Percentiles rank a stretch among this genome's conserved stretches.
These are phyloP conservation scores for Phytophthora sp. DNA, from an alignment of 352 stramenopile species.

Conservation along the genomic window DNA sequence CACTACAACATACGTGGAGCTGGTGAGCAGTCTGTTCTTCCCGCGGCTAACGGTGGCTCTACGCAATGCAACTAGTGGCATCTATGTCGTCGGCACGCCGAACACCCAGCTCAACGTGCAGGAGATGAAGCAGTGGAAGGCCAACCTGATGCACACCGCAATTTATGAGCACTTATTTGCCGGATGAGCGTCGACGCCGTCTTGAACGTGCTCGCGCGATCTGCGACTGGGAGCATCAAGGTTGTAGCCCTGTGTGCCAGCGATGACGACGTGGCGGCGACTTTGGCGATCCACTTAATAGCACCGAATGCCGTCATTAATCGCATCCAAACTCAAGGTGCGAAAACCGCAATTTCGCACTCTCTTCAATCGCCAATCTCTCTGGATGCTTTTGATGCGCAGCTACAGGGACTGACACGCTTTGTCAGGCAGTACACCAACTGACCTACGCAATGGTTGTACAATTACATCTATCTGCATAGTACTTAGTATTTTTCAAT, in stretches of 20 bases:
- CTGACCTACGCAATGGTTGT: not conserved
- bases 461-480: no score
- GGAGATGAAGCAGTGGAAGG: constrained; percentile 58
- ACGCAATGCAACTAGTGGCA: constrained; percentile 30
- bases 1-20: constrained; percentile 45
- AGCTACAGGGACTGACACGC: constrained; percentile 35
- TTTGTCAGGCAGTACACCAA: constrained; percentile 35
- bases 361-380: not conserved
- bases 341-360: not conserved
- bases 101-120: constrained; percentile 38
- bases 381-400: constrained; percentile 38
- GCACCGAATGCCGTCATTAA: constrained; percentile 53
- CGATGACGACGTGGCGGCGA: constrained; percentile 38
- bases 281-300: constrained; percentile 32
- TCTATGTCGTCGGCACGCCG: constrained; percentile 52
- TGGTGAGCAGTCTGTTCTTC: constrained; percentile 57
- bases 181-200: not conserved
- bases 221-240: constrained; percentile 19
- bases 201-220: constrained; percentile 1
- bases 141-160: constrained; percentile 51
- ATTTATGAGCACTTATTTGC: constrained; percentile 43
- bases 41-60: constrained; percentile 45
- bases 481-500: no score
- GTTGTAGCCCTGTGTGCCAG: constrained; percentile 43
- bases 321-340: constrained; percentile 29